phyloP scores from a whole-genome alignment of 2,329 filamentous ascomycete species.

The Penicillium sp. region DNA sequence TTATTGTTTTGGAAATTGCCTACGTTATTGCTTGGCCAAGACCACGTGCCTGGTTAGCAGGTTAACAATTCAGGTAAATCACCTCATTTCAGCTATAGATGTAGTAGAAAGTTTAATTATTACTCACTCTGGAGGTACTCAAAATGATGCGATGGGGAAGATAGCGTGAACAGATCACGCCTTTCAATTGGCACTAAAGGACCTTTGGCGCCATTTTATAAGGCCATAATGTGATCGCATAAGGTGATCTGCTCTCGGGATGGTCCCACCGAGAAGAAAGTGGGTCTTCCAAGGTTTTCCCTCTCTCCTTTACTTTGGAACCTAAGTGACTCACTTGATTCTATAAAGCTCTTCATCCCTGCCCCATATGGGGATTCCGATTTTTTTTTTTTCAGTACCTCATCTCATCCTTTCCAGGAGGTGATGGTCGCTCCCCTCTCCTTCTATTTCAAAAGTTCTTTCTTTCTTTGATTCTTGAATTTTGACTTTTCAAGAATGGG shows the following conservation, averaged over 20 bases:
- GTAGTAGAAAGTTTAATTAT: not conserved
- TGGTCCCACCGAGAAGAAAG: slow-evolving; percentile 20
- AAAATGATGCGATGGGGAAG: not conserved
- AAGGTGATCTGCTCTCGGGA: slow-evolving; percentile 21
- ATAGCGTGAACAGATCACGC: slow-evolving; percentile 16
- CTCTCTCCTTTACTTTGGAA: not conserved
- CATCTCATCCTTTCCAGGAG: slow-evolving; percentile 40
- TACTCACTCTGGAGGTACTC: not conserved
- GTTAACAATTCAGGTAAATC: not conserved
- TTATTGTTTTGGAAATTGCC: not conserved
- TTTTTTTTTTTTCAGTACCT: slow-evolving; percentile 21
- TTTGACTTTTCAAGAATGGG: slow-evolving; percentile 37
- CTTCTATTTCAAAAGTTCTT: slow-evolving; percentile 16
- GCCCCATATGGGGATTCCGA: not conserved
- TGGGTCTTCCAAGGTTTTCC: slow-evolving; percentile 12
- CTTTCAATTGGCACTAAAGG: slow-evolving; percentile 13
- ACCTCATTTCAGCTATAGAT: not conserved
- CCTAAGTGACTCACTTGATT: slow-evolving; percentile 22
- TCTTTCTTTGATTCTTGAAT: not conserved
- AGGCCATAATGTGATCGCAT: slow-evolving; percentile 13
- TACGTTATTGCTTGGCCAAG: not conserved
- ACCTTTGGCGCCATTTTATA: slow-evolving; percentile 12
- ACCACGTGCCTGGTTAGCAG: not conserved
- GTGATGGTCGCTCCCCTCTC: slow-evolving; percentile 40
- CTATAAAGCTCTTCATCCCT: slow-evolving; percentile 24